Evolutionary conservation across 768 basidiomycete genomes (phyloP).

Genomic region (Cubamyces sp.): DNA sequence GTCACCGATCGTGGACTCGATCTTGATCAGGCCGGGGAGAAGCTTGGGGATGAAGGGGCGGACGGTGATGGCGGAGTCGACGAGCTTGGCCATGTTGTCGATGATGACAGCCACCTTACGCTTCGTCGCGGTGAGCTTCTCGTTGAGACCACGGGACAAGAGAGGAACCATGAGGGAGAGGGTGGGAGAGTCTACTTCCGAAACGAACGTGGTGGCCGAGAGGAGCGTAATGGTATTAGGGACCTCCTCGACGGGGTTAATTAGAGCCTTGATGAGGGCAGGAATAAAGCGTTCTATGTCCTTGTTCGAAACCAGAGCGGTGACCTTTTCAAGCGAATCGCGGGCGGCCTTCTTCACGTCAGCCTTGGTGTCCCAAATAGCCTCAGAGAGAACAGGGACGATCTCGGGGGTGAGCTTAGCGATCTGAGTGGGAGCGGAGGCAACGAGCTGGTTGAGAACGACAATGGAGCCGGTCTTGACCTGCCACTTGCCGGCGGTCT

Average conservation of each 20-base stretch:
- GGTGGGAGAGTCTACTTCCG: conserved; percentile 96
- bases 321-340: conserved; percentile 91
- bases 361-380: conserved; percentile 98
- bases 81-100: conserved; percentile 99
- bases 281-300: conserved; percentile 97
- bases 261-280: conserved; percentile 95
- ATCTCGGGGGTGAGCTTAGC: conserved; percentile 93
- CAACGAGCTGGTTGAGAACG: conserved; percentile 85
- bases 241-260: conserved; percentile 99
- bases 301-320: conserved; percentile 96
- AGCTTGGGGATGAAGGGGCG: conserved; percentile 97
- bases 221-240: conserved; percentile 93
- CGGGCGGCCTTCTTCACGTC: conserved; percentile 99
- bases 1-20: conserved; percentile 93
- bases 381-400: conserved; percentile 91
- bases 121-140: conserved; percentile 96
- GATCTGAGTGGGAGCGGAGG: conserved; percentile 78
- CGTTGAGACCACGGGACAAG: conserved; percentile 87
- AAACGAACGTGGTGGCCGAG: conserved; percentile 99
- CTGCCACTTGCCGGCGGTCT: conserved; percentile 97
- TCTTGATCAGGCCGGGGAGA: conserved; percentile 94
- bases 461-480: conserved; percentile 87
- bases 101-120: conserved; percentile 97
- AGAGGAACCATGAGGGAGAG: conserved; percentile 98
- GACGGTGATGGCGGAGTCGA: conserved; percentile 93